phyloP scores from a whole-genome alignment of 331 rosid species.

The Malus hybrid region DNA sequence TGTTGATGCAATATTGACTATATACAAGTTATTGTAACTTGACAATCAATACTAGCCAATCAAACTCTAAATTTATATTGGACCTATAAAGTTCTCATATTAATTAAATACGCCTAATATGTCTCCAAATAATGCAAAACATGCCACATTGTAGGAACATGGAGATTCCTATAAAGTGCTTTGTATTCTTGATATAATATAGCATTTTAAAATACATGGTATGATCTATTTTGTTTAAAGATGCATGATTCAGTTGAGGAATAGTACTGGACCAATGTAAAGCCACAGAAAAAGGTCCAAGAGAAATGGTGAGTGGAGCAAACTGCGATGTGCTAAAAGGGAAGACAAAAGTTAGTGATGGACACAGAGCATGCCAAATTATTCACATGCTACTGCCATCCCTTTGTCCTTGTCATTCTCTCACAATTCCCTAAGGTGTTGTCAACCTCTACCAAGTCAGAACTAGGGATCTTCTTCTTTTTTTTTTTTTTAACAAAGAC shows the following conservation, averaged over 20 bases:
- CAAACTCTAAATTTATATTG: too few species aligned
- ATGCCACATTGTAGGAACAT: neutral
- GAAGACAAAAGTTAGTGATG: slow-evolving; percentile 20
- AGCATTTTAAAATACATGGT: neutral
- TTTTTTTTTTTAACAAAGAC: too few species aligned
- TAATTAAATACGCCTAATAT: too few species aligned
- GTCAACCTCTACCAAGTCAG: neutral
- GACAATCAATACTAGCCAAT: too few species aligned
- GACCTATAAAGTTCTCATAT: too few species aligned
- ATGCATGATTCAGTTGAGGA: neutral
- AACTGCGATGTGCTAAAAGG: neutral
- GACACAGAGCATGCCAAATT: neutral
- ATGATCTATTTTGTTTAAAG: neutral
- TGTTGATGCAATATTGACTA: too few species aligned
- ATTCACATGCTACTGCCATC: neutral
- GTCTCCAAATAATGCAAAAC: neutral
- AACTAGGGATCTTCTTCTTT: too few species aligned
- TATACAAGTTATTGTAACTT: too few species aligned
- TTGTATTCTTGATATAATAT: neutral
- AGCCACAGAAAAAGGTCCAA: neutral
- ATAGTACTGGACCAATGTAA: neutral
- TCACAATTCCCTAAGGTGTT: too few species aligned
- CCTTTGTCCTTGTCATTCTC: neutral
- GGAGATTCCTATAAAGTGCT: neutral
- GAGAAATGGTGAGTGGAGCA: neutral